A percentile compares a stretch with the other conserved stretches of the same genome.
phyloP scores from a whole-genome alignment of 2,329 filamentous ascomycete genomes.

The Saccharata proteae region DNA sequence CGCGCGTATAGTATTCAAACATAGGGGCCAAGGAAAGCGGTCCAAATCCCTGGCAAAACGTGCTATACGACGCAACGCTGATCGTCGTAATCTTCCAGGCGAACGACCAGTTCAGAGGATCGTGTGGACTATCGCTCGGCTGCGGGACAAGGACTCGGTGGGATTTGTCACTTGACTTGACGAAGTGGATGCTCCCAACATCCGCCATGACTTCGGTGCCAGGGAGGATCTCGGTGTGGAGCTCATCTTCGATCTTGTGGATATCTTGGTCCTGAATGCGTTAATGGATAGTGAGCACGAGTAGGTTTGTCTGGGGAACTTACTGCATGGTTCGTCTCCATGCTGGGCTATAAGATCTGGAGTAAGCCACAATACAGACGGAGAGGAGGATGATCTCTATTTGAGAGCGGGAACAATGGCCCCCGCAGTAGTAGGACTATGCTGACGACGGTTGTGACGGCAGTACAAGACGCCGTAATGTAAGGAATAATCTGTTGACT shows the following conservation, averaged over 20 bases:
- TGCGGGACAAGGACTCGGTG: constrained; percentile 5
- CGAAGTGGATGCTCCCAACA: constrained; percentile 51
- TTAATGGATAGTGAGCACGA: neutral
- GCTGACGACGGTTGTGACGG: too few relatives aligned
- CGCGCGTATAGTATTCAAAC: constrained; percentile 46
- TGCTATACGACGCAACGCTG: constrained; percentile 31
- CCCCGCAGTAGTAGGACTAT: too few relatives aligned
- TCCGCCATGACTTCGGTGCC: constrained; percentile 51
- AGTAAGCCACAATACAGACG: too few relatives aligned
- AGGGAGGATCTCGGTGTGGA: constrained; percentile 42
- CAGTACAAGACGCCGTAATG: too few relatives aligned
- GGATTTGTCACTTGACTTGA: constrained; percentile 30
- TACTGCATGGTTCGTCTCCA: constrained; percentile 39
- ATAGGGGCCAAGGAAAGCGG: constrained; percentile 45
- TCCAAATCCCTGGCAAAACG: constrained; percentile 43
- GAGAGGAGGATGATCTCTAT: too few relatives aligned
- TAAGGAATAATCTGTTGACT: too few relatives aligned
- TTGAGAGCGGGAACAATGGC: too few relatives aligned
- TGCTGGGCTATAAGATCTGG: too few relatives aligned
- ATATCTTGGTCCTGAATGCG: constrained; percentile 24
- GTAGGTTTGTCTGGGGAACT: constrained; percentile 8
- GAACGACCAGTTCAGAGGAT: constrained; percentile 35
- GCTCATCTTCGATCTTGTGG: constrained; percentile 37
- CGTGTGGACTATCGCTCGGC: constrained; percentile 20
- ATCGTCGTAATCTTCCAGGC: constrained; percentile 40